Conservation (phyloP, 1,284 basidiomycete species). For the Ganoderma sinense region DNA sequence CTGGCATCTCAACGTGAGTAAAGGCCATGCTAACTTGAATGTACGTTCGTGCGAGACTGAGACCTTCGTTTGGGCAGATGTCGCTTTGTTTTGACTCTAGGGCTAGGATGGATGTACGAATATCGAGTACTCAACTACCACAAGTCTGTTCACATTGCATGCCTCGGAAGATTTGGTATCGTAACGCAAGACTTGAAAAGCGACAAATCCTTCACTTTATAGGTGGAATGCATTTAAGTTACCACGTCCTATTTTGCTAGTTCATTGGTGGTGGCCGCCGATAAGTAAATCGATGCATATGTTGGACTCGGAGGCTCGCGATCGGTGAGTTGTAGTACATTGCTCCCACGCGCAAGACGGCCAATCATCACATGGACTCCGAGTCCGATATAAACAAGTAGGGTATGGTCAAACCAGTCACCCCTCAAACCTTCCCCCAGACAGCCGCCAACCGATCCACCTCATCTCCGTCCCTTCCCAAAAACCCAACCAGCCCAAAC, state of each 20-base stretch:
- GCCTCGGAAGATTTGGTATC: neutral
- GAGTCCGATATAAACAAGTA: neutral
- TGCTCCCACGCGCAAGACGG: neutral
- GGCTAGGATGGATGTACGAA: neutral
- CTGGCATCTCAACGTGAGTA: neutral
- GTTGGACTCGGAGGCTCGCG: too few species aligned
- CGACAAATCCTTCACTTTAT: neutral
- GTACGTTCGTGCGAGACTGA: neutral
- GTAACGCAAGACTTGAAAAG: neutral
- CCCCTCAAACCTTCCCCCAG: neutral
- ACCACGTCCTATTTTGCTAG: neutral
- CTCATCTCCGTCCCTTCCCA: constrained; percentile 24
- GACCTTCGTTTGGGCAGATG: neutral
- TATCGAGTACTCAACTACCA: constrained; percentile 1
- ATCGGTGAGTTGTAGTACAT: neutral
- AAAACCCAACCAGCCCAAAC: constrained; percentile 16
- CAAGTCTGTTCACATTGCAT: neutral
- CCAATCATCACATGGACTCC: neutral
- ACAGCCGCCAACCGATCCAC: constrained; percentile 6
- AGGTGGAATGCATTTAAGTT: neutral
- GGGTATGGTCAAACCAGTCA: neutral
- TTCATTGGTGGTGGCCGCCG: too few species aligned
- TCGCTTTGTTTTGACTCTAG: neutral
- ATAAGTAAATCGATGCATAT: too few species aligned
- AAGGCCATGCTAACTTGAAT: neutral